Base-by-base conservation (phyloP, 441 rosid genomes). In the Viola pubescens region DNA sequence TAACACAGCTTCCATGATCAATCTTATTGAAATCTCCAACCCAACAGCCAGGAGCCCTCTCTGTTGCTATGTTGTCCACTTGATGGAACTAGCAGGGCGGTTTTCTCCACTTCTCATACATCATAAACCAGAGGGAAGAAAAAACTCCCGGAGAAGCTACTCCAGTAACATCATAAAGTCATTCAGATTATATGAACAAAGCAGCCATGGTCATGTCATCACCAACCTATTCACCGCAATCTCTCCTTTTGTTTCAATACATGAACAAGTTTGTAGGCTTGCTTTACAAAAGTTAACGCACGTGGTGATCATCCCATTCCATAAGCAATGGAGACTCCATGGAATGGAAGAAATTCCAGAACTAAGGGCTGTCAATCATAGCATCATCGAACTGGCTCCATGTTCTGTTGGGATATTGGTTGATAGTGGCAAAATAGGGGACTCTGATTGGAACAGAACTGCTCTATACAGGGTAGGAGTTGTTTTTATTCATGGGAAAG, bases 271-370 rank as follows among this genome's bases (percentile, higher is more conserved):
- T 16, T 85, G 90, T 51, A 52, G 78, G 7, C 77, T 83, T 0
- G 88, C 95, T 0, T 82, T 73, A 44, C 69, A 77, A 7, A 82
- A 89, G 57, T 68, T 67, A 62, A 82, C 82, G 9, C 82, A 95
- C 4, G 77, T 89, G 26, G 76, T 89, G 56, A 83, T 89, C n/a
- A 64, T 84, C 37, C 95, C 97, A 0, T 87, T 84, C 59, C 89
- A 89, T 63, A 85, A 74, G 65, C 86, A 83, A 57, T 70, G 76
- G 71, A 59, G 26, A 1, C 38, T 9, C n/a, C 53, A 63, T 14
- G 75, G 80, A 6, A 5, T 44, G 0, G 59, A 62, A 5, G 61
- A 61, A 11, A 19, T 54, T 8, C 37, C 6, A 2, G 56, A 63
- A 12, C 34, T 42, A 9, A 41, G 75, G 44, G 10, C 44, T 13